These are phyloP conservation scores for Pythium sukuiense DNA, from an alignment of 352 stramenopile genomes.

Conservation along the genomic window DNA sequence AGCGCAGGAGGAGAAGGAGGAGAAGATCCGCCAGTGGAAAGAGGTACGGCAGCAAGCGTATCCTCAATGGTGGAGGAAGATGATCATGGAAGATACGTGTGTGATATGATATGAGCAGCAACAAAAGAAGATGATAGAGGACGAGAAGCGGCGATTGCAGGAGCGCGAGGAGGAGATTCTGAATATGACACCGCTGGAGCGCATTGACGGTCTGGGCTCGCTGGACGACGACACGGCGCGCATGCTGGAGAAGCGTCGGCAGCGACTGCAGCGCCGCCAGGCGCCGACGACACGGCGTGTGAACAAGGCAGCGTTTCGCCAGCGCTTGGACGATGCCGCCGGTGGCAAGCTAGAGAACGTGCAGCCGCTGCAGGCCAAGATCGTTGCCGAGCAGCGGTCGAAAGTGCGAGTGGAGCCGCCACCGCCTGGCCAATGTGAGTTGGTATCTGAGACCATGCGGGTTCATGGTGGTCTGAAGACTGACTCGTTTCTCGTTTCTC, in stretches of 20 bases:
- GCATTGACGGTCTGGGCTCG: slow-evolving; percentile 37
- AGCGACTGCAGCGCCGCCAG: slow-evolving; percentile 64
- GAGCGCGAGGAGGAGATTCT: slow-evolving; percentile 35
- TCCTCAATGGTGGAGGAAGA: background rate
- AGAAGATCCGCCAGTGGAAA: slow-evolving; percentile 41
- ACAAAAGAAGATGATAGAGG: slow-evolving; percentile 35
- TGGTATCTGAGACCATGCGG: background rate
- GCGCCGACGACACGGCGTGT: slow-evolving; percentile 67
- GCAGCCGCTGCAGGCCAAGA: slow-evolving; percentile 58
- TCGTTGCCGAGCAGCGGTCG: slow-evolving; percentile 52
- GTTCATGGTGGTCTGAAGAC: background rate
- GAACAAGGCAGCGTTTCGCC: slow-evolving; percentile 76
- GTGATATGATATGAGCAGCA: slow-evolving; percentile 24
- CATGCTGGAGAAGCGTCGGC: slow-evolving; percentile 75
- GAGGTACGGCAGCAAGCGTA: slow-evolving; percentile 21
- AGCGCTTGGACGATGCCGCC: slow-evolving; percentile 68
- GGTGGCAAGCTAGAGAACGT: slow-evolving; percentile 82
- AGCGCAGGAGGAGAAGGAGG: slow-evolving; percentile 34
- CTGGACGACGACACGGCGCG: slow-evolving; percentile 70
- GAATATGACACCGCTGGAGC: slow-evolving; percentile 44
- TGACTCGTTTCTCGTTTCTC: too few species aligned
- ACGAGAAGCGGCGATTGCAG: slow-evolving; percentile 32
- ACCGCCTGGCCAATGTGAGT: slow-evolving; percentile 73
- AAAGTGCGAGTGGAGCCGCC: slow-evolving; percentile 75
- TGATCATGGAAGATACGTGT: background rate